phyloP scores from a whole-genome alignment of 768 basidiomycete genomes.

The Psilocybe tampanensis region DNA sequence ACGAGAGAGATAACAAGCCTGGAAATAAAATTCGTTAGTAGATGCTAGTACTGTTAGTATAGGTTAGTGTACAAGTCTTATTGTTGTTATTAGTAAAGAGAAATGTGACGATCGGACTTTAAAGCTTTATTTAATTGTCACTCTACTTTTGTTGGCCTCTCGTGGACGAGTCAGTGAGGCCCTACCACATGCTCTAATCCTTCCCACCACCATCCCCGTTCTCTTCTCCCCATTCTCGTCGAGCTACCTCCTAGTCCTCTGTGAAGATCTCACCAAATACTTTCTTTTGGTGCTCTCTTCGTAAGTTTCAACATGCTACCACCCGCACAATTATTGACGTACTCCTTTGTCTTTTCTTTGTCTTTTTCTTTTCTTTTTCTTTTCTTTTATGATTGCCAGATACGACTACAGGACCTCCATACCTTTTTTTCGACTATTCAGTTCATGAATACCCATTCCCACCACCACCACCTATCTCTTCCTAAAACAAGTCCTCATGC shows the following conservation, averaged over 20 bases:
- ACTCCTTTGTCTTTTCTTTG: background rate
- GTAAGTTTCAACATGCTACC: conserved; percentile 7
- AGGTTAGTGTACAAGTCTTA: background rate
- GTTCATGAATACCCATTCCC: conserved; percentile 26
- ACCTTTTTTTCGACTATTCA: too few species aligned
- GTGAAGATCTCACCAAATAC: conserved; percentile 29
- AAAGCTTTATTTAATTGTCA: too few species aligned
- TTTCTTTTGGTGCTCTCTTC: conserved; percentile 29
- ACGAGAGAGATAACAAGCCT: background rate
- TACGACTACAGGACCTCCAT: conserved; percentile 24
- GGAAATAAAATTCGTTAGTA: background rate
- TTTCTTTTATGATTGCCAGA: conserved; percentile 17
- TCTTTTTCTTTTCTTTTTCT: background rate
- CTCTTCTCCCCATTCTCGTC: conserved; percentile 12
- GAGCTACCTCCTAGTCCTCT: conserved; percentile 24
- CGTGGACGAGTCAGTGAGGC: conserved; percentile 23
- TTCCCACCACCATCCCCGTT: conserved; percentile 11
- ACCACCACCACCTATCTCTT: too few species aligned
- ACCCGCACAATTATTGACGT: conserved; percentile 5
- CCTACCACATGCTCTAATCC: conserved; percentile 30
- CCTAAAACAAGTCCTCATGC: too few species aligned
- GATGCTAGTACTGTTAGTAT: background rate
- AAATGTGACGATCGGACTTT: background rate
- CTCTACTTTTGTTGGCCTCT: conserved; percentile 32
- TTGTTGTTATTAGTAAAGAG: too few species aligned